Conservation (phyloP, 352 stramenopile genomes). For the Globisporangium nunn region DNA sequence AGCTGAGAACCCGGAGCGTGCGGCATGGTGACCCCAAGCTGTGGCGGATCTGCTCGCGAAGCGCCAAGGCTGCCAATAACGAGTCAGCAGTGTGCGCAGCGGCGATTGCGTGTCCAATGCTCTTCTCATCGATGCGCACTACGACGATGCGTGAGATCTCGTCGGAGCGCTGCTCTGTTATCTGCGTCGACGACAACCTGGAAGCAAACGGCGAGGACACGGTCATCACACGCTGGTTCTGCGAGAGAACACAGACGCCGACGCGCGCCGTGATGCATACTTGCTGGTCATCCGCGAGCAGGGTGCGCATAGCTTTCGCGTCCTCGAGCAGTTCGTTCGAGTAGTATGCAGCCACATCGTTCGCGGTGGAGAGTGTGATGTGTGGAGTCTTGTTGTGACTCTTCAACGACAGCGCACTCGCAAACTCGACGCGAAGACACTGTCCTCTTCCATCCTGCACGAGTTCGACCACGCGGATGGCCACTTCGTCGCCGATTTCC, state of each 20-base stretch:
- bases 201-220: constrained; percentile 26
- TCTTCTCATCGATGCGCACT: constrained; percentile 22
- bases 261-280: constrained; percentile 18
- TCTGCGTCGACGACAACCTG: background rate
- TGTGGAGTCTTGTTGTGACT: constrained; percentile 52
- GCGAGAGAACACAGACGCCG: constrained; percentile 28
- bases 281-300: constrained; percentile 10
- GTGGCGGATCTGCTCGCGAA: constrained; percentile 21
- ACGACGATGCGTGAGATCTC: constrained; percentile 18
- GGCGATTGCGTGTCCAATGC: constrained; percentile 7
- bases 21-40: constrained; percentile 17
- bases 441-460: constrained; percentile 43
- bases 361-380: constrained; percentile 48
- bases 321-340: constrained; percentile 55
- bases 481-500: constrained; percentile 32
- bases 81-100: background rate
- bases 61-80: constrained; percentile 16
- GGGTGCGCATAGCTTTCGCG: constrained; percentile 13
- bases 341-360: constrained; percentile 42
- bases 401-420: constrained; percentile 24
- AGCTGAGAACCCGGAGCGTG: constrained; percentile 20
- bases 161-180: background rate
- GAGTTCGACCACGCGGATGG: constrained; percentile 25
- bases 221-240: constrained; percentile 31
- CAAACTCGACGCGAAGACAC: constrained; percentile 38